These are phyloP conservation scores for Blastomyces gilchristii DNA, from an alignment of 2,329 filamentous ascomycete genomes.

Conservation along the genomic window DNA sequence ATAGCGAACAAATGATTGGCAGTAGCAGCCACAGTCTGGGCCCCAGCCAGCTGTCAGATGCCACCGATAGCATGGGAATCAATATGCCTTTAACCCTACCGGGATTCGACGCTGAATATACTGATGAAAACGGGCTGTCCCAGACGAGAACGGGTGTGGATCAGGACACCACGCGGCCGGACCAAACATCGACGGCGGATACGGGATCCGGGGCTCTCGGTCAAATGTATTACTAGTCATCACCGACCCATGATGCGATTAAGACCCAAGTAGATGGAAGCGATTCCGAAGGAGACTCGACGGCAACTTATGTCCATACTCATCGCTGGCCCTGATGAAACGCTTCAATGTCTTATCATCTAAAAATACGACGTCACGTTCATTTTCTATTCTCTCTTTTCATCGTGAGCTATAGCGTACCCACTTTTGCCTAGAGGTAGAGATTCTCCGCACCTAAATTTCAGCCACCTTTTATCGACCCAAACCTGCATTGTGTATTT, in stretches of 20 bases:
- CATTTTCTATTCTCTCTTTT: neutral
- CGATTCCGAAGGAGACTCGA: neutral
- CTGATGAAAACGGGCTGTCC: neutral
- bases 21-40: neutral
- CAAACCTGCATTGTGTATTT: neutral
- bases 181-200: neutral
- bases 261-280: neutral
- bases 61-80: neutral
- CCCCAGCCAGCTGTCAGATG: neutral
- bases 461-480: neutral
- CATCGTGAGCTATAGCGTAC: neutral
- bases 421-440: neutral
- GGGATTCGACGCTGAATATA: conserved; percentile 2
- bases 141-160: neutral
- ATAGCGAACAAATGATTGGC: neutral
- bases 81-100: conserved; percentile 4
- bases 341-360: neutral
- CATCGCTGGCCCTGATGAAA: neutral
- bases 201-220: neutral
- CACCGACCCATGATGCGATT: neutral
- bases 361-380: neutral
- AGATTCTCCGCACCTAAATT: neutral
- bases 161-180: neutral
- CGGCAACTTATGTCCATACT: neutral
- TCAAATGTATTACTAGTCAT: conserved; percentile 10